These are phyloP conservation scores for Zea mays DNA, from an alignment of 176 grass and related monocot genomes.

Conservation along the genomic window Zm-B73-REFERENCE-NAM-5.0 NC_050097.1:176303501-176304000, in stretches of 20 bases:
- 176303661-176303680: neutral
- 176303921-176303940: neutral
- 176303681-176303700: slow-evolving; percentile 26
- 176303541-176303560: no score
- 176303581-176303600: neutral
- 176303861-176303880: neutral
- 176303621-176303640: neutral
- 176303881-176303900: neutral
- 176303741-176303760: neutral
- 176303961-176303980: neutral
- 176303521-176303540: no score
- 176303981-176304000: neutral
- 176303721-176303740: slow-evolving; percentile 6
- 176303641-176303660: neutral
- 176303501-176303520: no score
- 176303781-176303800: neutral
- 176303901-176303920: neutral
- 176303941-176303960: neutral
- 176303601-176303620: neutral
- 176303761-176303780: neutral
- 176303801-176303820: slow-evolving; percentile 5
- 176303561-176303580: neutral
- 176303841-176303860: neutral
- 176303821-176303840: slow-evolving; percentile 10
- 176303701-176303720: slow-evolving; percentile 20